Evolutionary conservation across 257 asterid genomes (phyloP).

Genomic region (Thymus quinquecostatus): DNA sequence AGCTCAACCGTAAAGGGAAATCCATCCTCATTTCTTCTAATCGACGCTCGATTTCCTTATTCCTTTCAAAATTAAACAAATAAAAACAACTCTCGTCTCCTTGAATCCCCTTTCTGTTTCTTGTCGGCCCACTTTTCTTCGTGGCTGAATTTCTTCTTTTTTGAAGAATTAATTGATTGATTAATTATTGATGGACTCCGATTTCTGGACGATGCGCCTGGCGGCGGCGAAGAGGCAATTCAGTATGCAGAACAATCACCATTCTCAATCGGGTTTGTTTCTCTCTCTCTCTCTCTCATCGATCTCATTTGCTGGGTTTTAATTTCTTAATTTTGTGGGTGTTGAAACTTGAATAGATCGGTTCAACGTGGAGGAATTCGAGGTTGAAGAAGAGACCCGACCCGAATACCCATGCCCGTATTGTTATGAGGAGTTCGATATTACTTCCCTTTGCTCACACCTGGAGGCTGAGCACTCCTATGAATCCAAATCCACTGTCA

Average conservation of each 20-base stretch:
- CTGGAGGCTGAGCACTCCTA: constrained; percentile 78
- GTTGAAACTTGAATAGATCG: constrained; percentile 51
- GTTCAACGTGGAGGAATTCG: constrained; percentile 62
- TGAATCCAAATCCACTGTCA: constrained; percentile 74
- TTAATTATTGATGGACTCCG: constrained; percentile 84
- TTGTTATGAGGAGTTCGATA: constrained; percentile 83
- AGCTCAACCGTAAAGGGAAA: constrained; percentile 38
- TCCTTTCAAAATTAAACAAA: neutral
- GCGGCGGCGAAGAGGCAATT: constrained; percentile 84
- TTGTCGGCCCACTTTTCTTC: constrained; percentile 28
- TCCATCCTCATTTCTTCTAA: constrained; percentile 30
- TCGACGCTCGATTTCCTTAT: constrained; percentile 12
- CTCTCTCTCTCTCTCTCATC: constrained; percentile 1
- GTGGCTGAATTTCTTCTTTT: neutral
- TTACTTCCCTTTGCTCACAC: constrained; percentile 80
- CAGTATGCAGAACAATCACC: constrained; percentile 55
- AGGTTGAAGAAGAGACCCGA: constrained; percentile 76
- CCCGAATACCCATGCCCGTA: constrained; percentile 80
- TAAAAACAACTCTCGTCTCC: constrained; percentile 1
- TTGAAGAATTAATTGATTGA: constrained; percentile 20
- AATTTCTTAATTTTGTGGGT: constrained; percentile 1
- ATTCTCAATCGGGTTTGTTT: constrained; percentile 65
- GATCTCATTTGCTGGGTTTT: neutral
- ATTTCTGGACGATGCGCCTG: constrained; percentile 75
- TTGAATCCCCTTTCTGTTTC: constrained; percentile 6